Base-by-base conservation (phyloP, 768 basidiomycete species). In the Tephrocybe rancida region DNA sequence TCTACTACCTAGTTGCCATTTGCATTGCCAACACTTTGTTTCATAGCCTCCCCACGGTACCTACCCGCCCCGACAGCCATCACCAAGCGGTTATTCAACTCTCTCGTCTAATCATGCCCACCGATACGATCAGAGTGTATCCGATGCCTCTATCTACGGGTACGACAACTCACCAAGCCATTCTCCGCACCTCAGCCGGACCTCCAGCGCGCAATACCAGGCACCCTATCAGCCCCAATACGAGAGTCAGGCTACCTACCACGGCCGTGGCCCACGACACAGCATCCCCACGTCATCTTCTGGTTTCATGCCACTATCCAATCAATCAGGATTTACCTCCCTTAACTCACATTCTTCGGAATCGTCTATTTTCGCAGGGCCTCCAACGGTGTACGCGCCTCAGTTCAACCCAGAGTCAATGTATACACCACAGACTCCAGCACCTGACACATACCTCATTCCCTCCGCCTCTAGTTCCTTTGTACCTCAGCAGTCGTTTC, bases 281-380 rank as follows among this genome's bases (percentile, higher is more conserved):
- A 90, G 85, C 59, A 71, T 88, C 54, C 87, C 88, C 18, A 62
- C 80, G 0, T 70, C 83, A 6, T 84, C 88, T 0, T 87, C 88
- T 10, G 88, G 89, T 11, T 92, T 90, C 61, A 71, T 82, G 48
- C 84, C 88, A 34, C 63, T 87, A 41, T 64, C 76, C 24, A 76
- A 68, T 34, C 62, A 75, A 11, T 67, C 77, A 5, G 66, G 70
- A 44, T 79, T 77, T 61, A 51, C 65, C n/a, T 68, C 74, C 19
- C 61, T 72, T 48, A 59, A 72, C n/a, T 74, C 80, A 38, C 79
- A 80, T 59, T 71, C 77, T 16, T 73, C 79, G 19, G 67, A 67
- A 32, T 56, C 62, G 26, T 44, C 38, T 9, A 38, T 52, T 19
- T 54, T 45, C 34, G 53, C 32, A 27, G 55, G 49, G 11, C 53